A percentile compares a stretch with the other conserved stretches of the same genome.
phyloP scores from a whole-genome alignment of 139 green algal genomes.

The Pseudopediastrum boryanum region DNA sequence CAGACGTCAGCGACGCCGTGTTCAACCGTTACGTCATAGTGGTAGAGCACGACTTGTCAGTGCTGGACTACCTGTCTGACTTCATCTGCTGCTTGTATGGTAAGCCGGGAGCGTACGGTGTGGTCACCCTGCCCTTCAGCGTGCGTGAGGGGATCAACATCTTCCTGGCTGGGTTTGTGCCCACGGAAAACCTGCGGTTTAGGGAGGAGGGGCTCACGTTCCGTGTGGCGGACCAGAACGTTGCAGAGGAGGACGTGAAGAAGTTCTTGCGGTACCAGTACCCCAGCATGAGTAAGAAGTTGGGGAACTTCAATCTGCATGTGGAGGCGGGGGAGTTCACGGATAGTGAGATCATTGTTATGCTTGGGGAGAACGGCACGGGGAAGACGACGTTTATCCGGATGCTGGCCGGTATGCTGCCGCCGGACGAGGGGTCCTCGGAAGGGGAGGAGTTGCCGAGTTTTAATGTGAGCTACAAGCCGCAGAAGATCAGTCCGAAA shows the following conservation, averaged over 20 bases:
- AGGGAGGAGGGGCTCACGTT: constrained; percentile 96
- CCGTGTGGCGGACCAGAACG: constrained; percentile 77
- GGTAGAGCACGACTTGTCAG: constrained; percentile 95
- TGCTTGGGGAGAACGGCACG: constrained; percentile 98
- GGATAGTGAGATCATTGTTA: constrained; percentile 96
- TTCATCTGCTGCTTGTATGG: constrained; percentile 99
- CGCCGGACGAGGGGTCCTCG: constrained; percentile 47
- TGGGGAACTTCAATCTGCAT: constrained; percentile 45
- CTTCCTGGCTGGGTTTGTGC: constrained; percentile 89
- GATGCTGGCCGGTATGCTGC: constrained; percentile 90
- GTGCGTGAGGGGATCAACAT: constrained; percentile 74
- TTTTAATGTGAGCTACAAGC: constrained; percentile 97
- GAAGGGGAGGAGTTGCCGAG: constrained; percentile 75
- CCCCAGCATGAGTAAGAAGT: constrained; percentile 89
- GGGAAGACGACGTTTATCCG: constrained; percentile 99
- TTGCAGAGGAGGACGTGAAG: constrained; percentile 77
- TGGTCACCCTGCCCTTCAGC: constrained; percentile 98
- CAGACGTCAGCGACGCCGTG: no score
- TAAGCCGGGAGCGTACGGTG: constrained; percentile 97
- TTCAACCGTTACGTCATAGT: constrained; percentile 94
- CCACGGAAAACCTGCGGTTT: constrained; percentile 99
- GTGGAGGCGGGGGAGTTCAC: constrained; percentile 94
- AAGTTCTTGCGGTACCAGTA: constrained; percentile 93
- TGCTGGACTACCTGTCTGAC: constrained; percentile 99
- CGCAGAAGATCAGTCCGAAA: constrained; percentile 99